Percentiles rank a stretch among this genome's conserved stretches.
Conservation (phyloP, 306 rosid genomes). For the Cucumis sativus region Cucumber_9930_V3 NC_026660.2:21519501-21520000, state of each 20-base stretch:
- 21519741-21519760: slow-evolving; percentile 97
- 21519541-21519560: slow-evolving; percentile 17
- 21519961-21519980: slow-evolving; percentile 99
- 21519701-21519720: slow-evolving; percentile 22
- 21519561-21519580: slow-evolving; percentile 91
- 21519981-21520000: slow-evolving; percentile 87
- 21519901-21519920: slow-evolving; percentile 51
- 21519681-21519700: background rate
- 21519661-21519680: background rate
- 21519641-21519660: slow-evolving; percentile 7
- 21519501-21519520: background rate
- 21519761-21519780: slow-evolving; percentile 95
- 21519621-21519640: slow-evolving; percentile 99
- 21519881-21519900: background rate
- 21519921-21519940: slow-evolving; percentile 74
- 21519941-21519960: slow-evolving; percentile 90
- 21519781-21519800: slow-evolving; percentile 97
- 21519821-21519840: slow-evolving; percentile 32
- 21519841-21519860: background rate
- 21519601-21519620: slow-evolving; percentile 86
- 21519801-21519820: slow-evolving; percentile 95
- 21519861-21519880: background rate
- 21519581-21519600: slow-evolving; percentile 79
- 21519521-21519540: background rate
- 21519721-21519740: slow-evolving; percentile 99